Conservation (phyloP, 129 eudicot species). For the Centrapalus pauciflorus region DNA sequence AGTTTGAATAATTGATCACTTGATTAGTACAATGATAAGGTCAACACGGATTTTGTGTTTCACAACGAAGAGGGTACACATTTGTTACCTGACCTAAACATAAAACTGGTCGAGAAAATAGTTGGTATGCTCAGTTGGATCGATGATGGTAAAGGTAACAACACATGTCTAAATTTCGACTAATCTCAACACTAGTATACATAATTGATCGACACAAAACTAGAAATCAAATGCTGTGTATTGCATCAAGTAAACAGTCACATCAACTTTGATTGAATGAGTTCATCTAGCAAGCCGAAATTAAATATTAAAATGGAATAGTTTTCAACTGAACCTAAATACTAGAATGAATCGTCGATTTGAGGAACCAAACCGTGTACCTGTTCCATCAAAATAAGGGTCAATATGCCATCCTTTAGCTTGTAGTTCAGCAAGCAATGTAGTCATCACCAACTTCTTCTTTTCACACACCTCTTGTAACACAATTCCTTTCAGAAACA, state of each 20-base stretch:
- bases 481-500: slow-evolving; percentile 4
- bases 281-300: neutral
- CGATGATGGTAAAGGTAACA: too few relatives aligned
- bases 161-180: neutral
- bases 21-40: too few relatives aligned
- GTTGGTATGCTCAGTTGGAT: too few relatives aligned
- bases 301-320: too few relatives aligned
- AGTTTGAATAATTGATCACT: too few relatives aligned
- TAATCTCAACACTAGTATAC: too few relatives aligned
- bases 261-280: neutral
- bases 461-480: slow-evolving; percentile 54
- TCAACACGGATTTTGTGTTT: too few relatives aligned
- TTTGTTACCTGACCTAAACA: too few relatives aligned
- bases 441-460: slow-evolving; percentile 50
- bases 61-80: too few relatives aligned
- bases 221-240: neutral
- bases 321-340: neutral
- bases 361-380: slow-evolving; percentile 47
- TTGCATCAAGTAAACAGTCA: neutral
- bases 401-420: slow-evolving; percentile 96
- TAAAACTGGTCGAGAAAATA: too few relatives aligned
- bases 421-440: slow-evolving; percentile 60
- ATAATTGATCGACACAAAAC: neutral
- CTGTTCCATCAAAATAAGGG: slow-evolving; percentile 93
- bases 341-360: neutral